phyloP scores from a whole-genome alignment of 2,329 filamentous ascomycete species.

The Ilyonectria robusta region DNA sequence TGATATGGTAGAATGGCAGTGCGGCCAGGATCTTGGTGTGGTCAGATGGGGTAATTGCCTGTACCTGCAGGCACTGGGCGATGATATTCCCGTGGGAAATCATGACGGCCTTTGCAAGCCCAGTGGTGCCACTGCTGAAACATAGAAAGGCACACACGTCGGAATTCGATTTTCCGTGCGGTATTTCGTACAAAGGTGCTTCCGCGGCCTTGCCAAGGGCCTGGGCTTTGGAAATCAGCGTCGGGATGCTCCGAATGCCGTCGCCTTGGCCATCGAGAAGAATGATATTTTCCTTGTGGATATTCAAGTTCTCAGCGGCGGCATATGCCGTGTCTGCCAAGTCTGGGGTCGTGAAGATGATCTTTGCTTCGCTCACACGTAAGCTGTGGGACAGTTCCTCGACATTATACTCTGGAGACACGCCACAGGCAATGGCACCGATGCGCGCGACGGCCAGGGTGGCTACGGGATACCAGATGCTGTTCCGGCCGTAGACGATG shows the following conservation, averaged over 20 bases:
- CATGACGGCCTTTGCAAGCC: conserved; percentile 71
- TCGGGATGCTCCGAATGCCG: background rate
- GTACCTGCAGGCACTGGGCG: conserved; percentile 71
- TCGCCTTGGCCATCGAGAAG: conserved; percentile 57
- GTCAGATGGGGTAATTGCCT: conserved; percentile 64
- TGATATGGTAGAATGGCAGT: conserved; percentile 74
- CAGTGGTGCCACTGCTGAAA: conserved; percentile 73
- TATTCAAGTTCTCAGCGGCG: conserved; percentile 57
- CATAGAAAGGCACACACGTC: conserved; percentile 59
- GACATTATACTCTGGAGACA: conserved; percentile 75
- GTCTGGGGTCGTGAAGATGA: conserved; percentile 66
- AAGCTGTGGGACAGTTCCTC: conserved; percentile 79
- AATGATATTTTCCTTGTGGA: conserved; percentile 59
- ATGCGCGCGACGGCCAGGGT: conserved; percentile 66
- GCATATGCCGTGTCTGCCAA: conserved; percentile 55
- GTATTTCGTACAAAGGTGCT: conserved; percentile 48
- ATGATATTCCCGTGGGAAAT: conserved; percentile 69
- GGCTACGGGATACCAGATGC: conserved; percentile 77
- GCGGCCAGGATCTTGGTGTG: conserved; percentile 69
- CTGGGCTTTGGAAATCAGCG: too few relatives aligned
- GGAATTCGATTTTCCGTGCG: conserved; percentile 59
- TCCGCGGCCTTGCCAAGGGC: too few relatives aligned
- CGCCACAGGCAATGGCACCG: conserved; percentile 71
- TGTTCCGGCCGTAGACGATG: conserved; percentile 74
- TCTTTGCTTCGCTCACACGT: conserved; percentile 54